Conservation (phyloP, 208 protist genomes). For the Wallacemonas sp. region DNA sequence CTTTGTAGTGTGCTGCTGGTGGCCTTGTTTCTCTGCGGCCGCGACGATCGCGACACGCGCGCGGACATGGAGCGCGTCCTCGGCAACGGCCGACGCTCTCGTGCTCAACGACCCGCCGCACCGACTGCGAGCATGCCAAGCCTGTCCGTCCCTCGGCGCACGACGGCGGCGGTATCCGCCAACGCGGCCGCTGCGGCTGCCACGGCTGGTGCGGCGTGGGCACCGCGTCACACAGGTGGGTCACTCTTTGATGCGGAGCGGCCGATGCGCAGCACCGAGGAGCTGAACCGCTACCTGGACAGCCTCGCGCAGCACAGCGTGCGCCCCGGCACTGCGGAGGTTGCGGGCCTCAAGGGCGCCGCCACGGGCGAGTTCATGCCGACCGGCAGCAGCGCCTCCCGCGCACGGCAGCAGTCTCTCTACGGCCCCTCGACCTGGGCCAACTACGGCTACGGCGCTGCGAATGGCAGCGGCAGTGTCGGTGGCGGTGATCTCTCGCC, state of each 20-base stretch:
- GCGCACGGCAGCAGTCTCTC: not conserved
- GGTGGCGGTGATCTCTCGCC: not conserved
- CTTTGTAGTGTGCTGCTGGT: conserved; percentile 24
- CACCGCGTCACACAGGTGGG: conserved; percentile 1
- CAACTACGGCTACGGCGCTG: too few relatives aligned
- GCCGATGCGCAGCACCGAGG: conserved; percentile 40
- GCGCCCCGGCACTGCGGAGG: not conserved
- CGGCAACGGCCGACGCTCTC: not conserved
- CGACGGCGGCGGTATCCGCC: not conserved
- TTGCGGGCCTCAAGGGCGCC: not conserved
- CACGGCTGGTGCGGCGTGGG: not conserved
- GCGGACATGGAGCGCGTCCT: not conserved
- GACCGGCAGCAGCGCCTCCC: too few relatives aligned
- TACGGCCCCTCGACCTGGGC: not conserved
- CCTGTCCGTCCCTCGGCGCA: not conserved
- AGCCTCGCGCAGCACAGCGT: conserved; percentile 21
- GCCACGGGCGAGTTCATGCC: too few relatives aligned
- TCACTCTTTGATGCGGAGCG: conserved; percentile 21
- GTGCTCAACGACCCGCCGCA: too few relatives aligned
- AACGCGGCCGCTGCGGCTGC: not conserved
- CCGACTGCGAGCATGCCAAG: not conserved
- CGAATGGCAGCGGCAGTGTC: too few relatives aligned
- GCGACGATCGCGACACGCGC: not conserved
- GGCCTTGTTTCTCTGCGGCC: conserved; percentile 22
- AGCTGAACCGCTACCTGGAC: conserved; percentile 46